These are phyloP conservation scores for Atalantia buxifolia DNA, from an alignment of 345 rosid species.

Conservation along the genomic window DNA sequence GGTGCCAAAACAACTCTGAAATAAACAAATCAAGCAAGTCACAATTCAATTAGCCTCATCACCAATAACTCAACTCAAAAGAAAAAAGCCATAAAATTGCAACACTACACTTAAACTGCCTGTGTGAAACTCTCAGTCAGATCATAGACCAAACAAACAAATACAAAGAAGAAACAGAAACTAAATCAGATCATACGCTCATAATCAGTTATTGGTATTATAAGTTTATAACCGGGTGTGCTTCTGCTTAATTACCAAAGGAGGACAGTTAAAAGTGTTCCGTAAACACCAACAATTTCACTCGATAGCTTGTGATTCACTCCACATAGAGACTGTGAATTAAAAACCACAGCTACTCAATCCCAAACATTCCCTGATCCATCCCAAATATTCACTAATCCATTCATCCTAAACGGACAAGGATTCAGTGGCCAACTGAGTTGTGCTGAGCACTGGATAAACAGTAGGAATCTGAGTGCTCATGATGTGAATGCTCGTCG, in stretches of 20 bases:
- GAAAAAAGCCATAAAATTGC: not conserved
- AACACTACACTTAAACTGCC: not conserved
- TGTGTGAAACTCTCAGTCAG: not conserved
- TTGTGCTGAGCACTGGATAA: too few relatives aligned
- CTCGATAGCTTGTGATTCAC: too few relatives aligned
- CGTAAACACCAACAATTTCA: too few relatives aligned
- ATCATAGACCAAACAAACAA: not conserved
- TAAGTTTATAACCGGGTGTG: too few relatives aligned
- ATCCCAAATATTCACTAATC: too few relatives aligned
- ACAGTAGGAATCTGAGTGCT: too few relatives aligned
- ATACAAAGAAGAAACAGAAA: not conserved
- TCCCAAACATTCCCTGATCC: not conserved
- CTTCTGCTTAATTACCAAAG: too few relatives aligned
- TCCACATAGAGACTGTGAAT: too few relatives aligned
- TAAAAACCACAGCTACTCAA: not conserved
- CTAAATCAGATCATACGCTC: not conserved
- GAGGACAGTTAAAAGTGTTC: too few relatives aligned
- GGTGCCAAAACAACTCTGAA: conserved; percentile 62
- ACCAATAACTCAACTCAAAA: not conserved
- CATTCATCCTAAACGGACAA: too few relatives aligned
- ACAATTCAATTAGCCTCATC: not conserved
- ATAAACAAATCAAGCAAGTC: not conserved
- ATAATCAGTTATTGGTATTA: not conserved
- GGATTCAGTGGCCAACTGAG: too few relatives aligned
- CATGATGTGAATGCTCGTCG: too few relatives aligned